phyloP scores from a whole-genome alignment of 495 filamentous ascomycete species.

The Penicillium tannophilum region DNA sequence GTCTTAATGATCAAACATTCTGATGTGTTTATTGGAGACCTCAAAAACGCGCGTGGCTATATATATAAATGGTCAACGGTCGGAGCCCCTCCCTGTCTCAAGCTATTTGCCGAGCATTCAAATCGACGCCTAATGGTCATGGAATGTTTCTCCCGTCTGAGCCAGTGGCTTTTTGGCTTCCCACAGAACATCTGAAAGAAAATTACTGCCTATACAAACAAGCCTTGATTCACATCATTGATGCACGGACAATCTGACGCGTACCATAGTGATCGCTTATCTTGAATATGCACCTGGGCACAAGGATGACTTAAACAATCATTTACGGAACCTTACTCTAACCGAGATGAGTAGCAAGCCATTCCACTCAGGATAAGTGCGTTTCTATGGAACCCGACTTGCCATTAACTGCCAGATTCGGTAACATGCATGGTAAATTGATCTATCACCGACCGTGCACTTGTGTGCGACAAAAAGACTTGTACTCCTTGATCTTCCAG shows the following conservation, averaged over 20 bases:
- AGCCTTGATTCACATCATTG: background rate
- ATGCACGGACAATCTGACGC: background rate
- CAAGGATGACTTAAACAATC: background rate
- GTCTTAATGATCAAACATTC: too few species aligned
- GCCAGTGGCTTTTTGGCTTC: background rate
- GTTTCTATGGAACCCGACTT: background rate
- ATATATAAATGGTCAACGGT: background rate
- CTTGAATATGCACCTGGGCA: background rate
- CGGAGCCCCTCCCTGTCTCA: background rate
- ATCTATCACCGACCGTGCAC: constrained; percentile 26
- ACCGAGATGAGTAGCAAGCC: background rate
- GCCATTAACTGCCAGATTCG: constrained; percentile 9
- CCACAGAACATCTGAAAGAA: background rate
- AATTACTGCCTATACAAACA: background rate
- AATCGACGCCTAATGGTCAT: background rate
- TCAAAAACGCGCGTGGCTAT: background rate
- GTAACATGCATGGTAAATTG: constrained; percentile 16
- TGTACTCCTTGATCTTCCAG: background rate
- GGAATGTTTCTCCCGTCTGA: background rate
- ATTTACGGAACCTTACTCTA: background rate
- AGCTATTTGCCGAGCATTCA: background rate
- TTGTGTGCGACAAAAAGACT: background rate
- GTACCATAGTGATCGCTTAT: background rate
- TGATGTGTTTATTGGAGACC: background rate
- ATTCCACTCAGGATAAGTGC: background rate